Base-by-base conservation (phyloP, 2,329 filamentous ascomycete species). In the Ceratocystis harringtonii region DNA sequence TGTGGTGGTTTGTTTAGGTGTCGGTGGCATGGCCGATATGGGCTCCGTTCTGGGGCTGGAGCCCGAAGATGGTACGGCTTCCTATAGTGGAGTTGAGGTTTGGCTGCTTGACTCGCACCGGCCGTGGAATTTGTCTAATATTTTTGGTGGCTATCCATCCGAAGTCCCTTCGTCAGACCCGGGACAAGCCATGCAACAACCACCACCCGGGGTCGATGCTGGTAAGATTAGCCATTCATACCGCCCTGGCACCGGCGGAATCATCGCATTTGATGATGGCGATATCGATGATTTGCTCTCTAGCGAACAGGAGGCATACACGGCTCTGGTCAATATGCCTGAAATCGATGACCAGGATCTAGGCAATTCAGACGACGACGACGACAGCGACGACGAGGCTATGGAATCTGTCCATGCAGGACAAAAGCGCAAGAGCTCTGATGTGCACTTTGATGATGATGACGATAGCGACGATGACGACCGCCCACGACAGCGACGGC, bases 181-280 rank as follows among this genome's bases (percentile, higher is more conserved):
- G 50, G 43, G n/a, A 8, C 77, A 82, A 25, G 73, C 76, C n/a
- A n/a, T 28, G 4, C 62, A 63, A 55, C 78, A 81, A 68, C 81
- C 81, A 68, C 83, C 83, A 5, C 72, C 75, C 10, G 91, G 92
- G 7, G 84, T 96, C 2, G 81, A 83, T 22, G 84, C 84, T 57
- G 92, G 92, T 1, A 84, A 84, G 66, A 83, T 97, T 62, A 80
- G 83, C 30, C 81, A 84, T 15, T 77, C 80, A 0, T 96, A 95
- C 73, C 86, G 83, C 69, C 84, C 89, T 4, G 88, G 90, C 36
- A 87, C 82, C 71, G 92, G 92, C 19, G 94, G 94, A 0, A 88
- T 99, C 52, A 84, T 99, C 68, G 91, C 96, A 1, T 95, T 94
- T 73, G 94, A 97, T 72, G 94, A 97, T 72, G 94, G 92, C 1